Percentiles rank a stretch among this genome's conserved stretches.
These are phyloP conservation scores for Vigna reflexopilosa DNA, from an alignment of 306 rosid genomes.

Conservation along the genomic window DNA sequence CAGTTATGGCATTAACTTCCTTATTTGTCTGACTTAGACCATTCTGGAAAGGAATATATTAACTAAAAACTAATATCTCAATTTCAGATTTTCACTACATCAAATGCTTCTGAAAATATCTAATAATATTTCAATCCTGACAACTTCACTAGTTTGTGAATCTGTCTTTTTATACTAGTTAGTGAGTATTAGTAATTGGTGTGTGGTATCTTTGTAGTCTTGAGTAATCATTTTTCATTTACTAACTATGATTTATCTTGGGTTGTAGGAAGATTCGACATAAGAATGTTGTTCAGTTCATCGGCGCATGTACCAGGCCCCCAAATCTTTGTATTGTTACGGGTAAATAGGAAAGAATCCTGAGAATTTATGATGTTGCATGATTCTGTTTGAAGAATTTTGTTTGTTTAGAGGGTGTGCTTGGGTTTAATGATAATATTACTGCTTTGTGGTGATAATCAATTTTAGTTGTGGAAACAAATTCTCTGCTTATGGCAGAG, in stretches of 20 bases:
- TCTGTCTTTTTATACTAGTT: conserved; percentile 8
- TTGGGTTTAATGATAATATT: conserved; percentile 33
- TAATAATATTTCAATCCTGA: conserved; percentile 14
- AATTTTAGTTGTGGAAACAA: conserved; percentile 25
- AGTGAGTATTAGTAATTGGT: too few relatives aligned
- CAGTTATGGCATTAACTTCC: conserved; percentile 11
- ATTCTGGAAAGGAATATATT: conserved; percentile 36
- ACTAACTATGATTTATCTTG: conserved; percentile 37
- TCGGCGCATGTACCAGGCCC: conserved; percentile 92
- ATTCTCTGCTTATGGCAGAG: conserved; percentile 19
- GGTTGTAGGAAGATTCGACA: conserved; percentile 92
- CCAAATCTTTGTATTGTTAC: conserved; percentile 96
- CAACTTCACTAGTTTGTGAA: conserved; percentile 25
- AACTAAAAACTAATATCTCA: background rate
- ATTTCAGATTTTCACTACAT: conserved; percentile 23
- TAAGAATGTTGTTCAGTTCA: conserved; percentile 98
- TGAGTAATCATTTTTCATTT: conserved; percentile 35
- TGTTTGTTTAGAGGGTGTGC: conserved; percentile 39
- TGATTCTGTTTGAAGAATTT: conserved; percentile 18
- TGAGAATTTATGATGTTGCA: conserved; percentile 25
- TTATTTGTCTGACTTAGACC: conserved; percentile 19
- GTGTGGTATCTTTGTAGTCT: conserved; percentile 27
- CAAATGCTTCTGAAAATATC: conserved; percentile 36
- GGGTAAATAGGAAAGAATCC: conserved; percentile 58
- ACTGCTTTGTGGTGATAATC: conserved; percentile 16